Evolutionary conservation across 306 rosid genomes (phyloP).

Genomic region (Bauhinia variegata): DNA sequence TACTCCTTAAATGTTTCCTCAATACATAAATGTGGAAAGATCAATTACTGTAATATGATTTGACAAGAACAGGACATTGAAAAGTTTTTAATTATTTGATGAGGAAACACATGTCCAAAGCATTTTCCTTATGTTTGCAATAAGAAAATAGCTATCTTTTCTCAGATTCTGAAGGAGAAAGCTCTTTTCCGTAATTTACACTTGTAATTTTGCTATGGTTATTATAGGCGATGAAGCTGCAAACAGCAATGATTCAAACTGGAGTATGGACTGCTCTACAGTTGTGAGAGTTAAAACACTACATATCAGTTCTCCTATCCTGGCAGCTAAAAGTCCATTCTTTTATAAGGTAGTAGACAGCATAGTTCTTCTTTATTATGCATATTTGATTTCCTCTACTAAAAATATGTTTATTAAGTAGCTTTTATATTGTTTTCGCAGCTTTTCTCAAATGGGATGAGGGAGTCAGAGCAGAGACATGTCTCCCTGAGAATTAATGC

Average conservation of each 20-base stretch:
- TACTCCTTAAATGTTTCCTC: background rate
- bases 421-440: constrained; percentile 37
- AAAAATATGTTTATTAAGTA: constrained; percentile 10
- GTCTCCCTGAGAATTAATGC: constrained; percentile 85
- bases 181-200: constrained; percentile 23
- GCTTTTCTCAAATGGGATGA: constrained; percentile 98
- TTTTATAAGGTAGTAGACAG: constrained; percentile 72
- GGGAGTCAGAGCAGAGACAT: constrained; percentile 91
- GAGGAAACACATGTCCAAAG: background rate
- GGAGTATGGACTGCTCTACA: constrained; percentile 77
- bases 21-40: background rate
- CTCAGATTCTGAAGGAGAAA: constrained; percentile 7
- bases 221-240: constrained; percentile 81
- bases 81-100: background rate
- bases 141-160: background rate
- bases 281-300: constrained; percentile 78
- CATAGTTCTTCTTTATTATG: constrained; percentile 1
- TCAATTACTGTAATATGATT: background rate
- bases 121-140: constrained; percentile 11
- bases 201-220: constrained; percentile 24
- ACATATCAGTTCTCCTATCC: constrained; percentile 94
- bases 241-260: constrained; percentile 71
- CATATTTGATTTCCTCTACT: constrained; percentile 16
- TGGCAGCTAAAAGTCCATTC: constrained; percentile 99
- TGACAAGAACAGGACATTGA: background rate